Percentiles rank a stretch among this genome's conserved stretches.
Conservation (phyloP, 2,329 filamentous ascomycete genomes). For the Clarireedia paspali region DNA sequence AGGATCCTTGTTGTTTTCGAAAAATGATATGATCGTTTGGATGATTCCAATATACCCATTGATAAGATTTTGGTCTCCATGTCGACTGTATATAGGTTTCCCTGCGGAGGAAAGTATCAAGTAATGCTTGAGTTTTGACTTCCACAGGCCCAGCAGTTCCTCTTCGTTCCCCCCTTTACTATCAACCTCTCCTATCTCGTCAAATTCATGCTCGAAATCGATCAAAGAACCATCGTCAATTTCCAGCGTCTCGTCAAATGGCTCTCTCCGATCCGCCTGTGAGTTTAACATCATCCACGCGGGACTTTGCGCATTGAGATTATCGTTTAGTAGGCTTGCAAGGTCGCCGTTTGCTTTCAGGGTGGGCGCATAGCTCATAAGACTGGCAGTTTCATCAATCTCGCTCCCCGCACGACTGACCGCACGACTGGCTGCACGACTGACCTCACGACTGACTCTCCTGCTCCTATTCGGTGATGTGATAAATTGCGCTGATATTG, state of each 20-base stretch:
- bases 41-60: conserved; percentile 92
- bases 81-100: conserved; percentile 94
- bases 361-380: conserved; percentile 42
- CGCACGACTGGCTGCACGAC: not conserved
- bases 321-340: conserved; percentile 73
- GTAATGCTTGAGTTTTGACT: conserved; percentile 92
- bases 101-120: conserved; percentile 92
- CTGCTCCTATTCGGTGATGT: conserved; percentile 20
- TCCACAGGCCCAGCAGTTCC: conserved; percentile 62
- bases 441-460: conserved; percentile 14
- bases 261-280: conserved; percentile 50
- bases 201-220: conserved; percentile 72
- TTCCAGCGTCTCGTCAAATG: conserved; percentile 47
- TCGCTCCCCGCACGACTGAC: conserved; percentile 37
- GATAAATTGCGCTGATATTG: conserved; percentile 18
- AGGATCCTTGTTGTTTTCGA: conserved; percentile 70
- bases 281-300: conserved; percentile 61
- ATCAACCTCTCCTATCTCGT: conserved; percentile 56
- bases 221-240: conserved; percentile 46
- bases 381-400: conserved; percentile 40
- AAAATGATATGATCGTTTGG: conserved; percentile 97
- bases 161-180: conserved; percentile 46
- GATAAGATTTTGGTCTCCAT: conserved; percentile 83
- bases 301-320: conserved; percentile 56
- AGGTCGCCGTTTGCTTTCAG: conserved; percentile 56